Base-by-base conservation (phyloP, 2,329 filamentous ascomycete genomes). In the Trichoderma endophyticum region DNA sequence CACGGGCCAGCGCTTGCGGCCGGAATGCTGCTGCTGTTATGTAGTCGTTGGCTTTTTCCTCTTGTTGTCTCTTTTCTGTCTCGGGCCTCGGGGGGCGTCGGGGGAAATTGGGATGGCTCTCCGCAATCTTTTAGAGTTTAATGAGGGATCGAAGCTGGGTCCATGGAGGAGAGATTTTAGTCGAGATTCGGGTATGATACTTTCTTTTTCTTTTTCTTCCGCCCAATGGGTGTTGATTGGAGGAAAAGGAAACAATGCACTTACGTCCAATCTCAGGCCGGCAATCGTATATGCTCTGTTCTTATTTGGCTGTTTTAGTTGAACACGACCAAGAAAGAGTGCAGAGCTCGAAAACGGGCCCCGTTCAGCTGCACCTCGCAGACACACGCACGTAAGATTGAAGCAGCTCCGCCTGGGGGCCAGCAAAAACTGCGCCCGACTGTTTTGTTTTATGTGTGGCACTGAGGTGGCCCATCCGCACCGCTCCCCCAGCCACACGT, bases 401-500 rank as follows among this genome's bases (percentile, higher is more conserved):
- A 54, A 54, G 48, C 48, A 54, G 48, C 48, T 54, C 48, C 57
- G 66, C 57, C 57, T 62, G 57, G 66, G 56, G 28, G 28, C 28
- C 26, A 60, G 28, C 28, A 14, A 61, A 51, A 62, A 62, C 32
- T 34, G 57, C 57, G 57, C 57, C 57, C 34, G 66, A 43, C 30
- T 61, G 66, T 70, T 70, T 70, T 70, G 66, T 54, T 70, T 70
- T 70, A 70, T 70, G 66, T 51, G 32, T 32, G 56, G 26, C 39
- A 24, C 26, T 21, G 24, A 28, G 28, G 43, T 7, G 14, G 57
- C 6, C 57, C 57, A 54, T 70, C 30, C 66, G 26, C 26, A 28
- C 65, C 34, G 15, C 28, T 28, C 11, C 30, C 48, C 63, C 54
- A 54, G 64, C 64, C 24, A 24, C 64, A 67, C 64, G 64, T 67